Base-by-base conservation (phyloP, 2,329 filamentous ascomycete species). In the Seiridium cupressi region DNA sequence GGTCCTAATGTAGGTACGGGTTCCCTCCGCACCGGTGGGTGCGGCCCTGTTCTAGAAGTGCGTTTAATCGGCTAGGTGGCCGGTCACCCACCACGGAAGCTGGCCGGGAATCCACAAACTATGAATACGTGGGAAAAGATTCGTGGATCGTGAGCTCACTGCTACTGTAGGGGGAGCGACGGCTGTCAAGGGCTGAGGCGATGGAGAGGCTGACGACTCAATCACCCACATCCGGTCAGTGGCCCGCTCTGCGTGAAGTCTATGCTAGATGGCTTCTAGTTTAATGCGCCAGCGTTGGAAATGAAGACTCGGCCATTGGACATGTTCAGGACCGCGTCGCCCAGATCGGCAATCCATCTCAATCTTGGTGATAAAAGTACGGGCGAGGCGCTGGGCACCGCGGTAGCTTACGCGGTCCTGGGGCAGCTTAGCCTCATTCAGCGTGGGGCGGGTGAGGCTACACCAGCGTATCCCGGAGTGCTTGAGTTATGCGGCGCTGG, bases 351-450 rank as follows among this genome's bases (percentile, higher is more conserved):
- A 35, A 31, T 38, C 32, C 31, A 11, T n/a, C 10, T 35, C 32
- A 34, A 53, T 7, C 18, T 10, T 36, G 8, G 11, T 32, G 49
- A 53, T 53, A 34, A 40, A 53, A 35, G 32, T 36, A 53, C 34
- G 49, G 49, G 49, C n/a, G 49, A 53, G 49, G 49, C 34, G 49
- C 49, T 18, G 49, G 32, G 31, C 49, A 53, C 49, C 35, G 35
- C 49, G 49, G 49, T 31, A 51, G 49, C 49, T 53, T 36, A 53
- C 49, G 49, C 32, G 31, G 49, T 35, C 34, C 35, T 13, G 49
- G 34, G 49, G 32, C 47, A 36, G 13, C 49, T 53, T 53, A 53
- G 49, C 49, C 49, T 53, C 49, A 53, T 53, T 53, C 34, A 38
- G 49, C 11, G 32, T 38, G 32, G 34, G 8, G 4, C 34, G 31